A percentile compares a stretch with the other conserved stretches of the same genome.
phyloP scores from a whole-genome alignment of 2,329 filamentous ascomycete genomes.

The Trichoderma brevicompactum region DNA sequence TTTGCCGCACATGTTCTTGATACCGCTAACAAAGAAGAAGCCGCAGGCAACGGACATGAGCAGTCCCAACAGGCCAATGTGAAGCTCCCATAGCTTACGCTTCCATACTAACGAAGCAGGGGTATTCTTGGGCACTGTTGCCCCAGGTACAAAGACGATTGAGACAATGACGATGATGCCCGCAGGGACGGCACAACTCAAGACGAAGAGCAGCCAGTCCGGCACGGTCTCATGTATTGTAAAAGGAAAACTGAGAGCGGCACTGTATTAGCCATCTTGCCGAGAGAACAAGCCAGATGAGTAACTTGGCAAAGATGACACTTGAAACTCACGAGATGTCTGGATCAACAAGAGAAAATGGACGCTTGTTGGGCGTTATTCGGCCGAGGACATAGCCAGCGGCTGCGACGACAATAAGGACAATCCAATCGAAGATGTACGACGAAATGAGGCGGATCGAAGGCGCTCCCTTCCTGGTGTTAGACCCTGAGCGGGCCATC shows the following conservation, averaged over 20 bases:
- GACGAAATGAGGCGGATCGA: slow-evolving; percentile 56
- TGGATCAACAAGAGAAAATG: slow-evolving; percentile 72
- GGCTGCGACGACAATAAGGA: slow-evolving; percentile 63
- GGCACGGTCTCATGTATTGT: slow-evolving; percentile 73
- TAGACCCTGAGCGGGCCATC: slow-evolving; percentile 36
- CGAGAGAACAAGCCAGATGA: neutral
- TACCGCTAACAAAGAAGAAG: slow-evolving; percentile 81
- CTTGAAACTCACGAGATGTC: slow-evolving; percentile 66
- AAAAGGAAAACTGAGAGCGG: slow-evolving; percentile 64
- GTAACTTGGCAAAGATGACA: neutral
- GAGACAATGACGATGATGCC: slow-evolving; percentile 70
- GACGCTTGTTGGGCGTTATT: slow-evolving; percentile 66
- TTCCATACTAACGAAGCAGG: slow-evolving; percentile 71
- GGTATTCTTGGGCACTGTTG: slow-evolving; percentile 65
- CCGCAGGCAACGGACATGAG: slow-evolving; percentile 71
- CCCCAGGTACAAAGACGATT: slow-evolving; percentile 72
- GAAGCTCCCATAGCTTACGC: slow-evolving; percentile 88
- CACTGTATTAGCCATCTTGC: slow-evolving; percentile 22
- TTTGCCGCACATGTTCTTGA: slow-evolving; percentile 77
- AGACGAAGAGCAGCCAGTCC: slow-evolving; percentile 65
- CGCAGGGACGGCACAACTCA: slow-evolving; percentile 67
- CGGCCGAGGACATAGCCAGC: slow-evolving; percentile 63
- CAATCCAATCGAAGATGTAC: slow-evolving; percentile 75
- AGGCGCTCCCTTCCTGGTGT: slow-evolving; percentile 35
- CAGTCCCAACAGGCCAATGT: slow-evolving; percentile 82